Base-by-base conservation (phyloP, 1,284 basidiomycete genomes). In the Naganishia sp. region DNA sequence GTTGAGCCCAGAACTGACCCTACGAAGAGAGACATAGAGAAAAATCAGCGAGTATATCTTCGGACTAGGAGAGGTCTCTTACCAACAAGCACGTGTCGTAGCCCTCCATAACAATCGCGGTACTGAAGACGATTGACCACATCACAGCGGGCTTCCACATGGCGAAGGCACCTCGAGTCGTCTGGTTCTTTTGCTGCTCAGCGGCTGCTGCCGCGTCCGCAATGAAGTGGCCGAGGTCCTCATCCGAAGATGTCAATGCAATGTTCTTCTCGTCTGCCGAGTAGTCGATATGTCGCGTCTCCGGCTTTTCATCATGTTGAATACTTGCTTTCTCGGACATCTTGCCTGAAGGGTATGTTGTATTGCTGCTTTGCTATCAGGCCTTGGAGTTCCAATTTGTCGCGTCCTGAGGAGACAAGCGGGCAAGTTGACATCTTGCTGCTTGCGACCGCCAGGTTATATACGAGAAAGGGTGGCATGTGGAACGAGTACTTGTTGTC, bases 21-120 rank as follows among this genome's bases (percentile, higher is more conserved):
- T 61, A 15, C 35, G 35, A 13, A 13, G 7, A 39, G 21, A 45
- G 2, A 18, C 15, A n/a, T 9, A 31, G 31, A 45, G 31, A 35
- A 39, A 28, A 15, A 10, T 42, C 35, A 25, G 35, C 35, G 28
- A 39, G 23, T 35, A 58, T 9, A 9, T 43, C 15, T 52, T 42
- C 21, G 42, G 58, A 23, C 64, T 80, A 80, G 2, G 70, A 60
- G 6, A 73, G 78, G 56, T 74, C 65, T 13, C 79, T 69, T 73
- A 81, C 73, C 25, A 79, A 66, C 13, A 76, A 68, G 15, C 75
- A 58, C 13, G 72, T 75, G 66, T 81, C 77, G 70, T 75, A 80
- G 4, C 79, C 79, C 63, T 81, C 80, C 80, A 81, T 81, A 70
- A 79, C 70, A 57, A 78, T 74, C 67, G 77, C 76, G 11, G 67